Conservation (phyloP, 805 yeast species). For the Teunomyces kruisii region DNA sequence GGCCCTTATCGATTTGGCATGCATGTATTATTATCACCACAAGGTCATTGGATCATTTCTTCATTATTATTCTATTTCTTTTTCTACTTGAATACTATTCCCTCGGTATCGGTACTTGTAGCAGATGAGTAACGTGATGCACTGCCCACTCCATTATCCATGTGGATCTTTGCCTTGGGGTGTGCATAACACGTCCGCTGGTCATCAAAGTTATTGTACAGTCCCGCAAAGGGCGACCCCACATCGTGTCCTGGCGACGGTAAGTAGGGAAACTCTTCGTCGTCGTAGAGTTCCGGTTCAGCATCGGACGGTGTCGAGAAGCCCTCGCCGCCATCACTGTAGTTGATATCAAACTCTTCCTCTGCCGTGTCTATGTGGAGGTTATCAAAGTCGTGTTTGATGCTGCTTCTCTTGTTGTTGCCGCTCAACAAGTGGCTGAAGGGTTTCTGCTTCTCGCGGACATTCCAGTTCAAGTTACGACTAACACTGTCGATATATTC, state of each 20-base stretch:
- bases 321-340: constrained; percentile 22
- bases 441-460: constrained; percentile 82
- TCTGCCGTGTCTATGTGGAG: constrained; percentile 17
- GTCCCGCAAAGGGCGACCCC: not conserved
- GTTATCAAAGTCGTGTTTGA: constrained; percentile 12
- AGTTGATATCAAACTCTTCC: constrained; percentile 37
- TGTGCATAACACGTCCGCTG: constrained; percentile 41
- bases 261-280: constrained; percentile 26
- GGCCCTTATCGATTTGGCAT: not conserved
- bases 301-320: constrained; percentile 16
- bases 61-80: constrained; percentile 2
- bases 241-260: constrained; percentile 28
- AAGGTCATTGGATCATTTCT: no score
- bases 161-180: constrained; percentile 39
- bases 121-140: constrained; percentile 20
- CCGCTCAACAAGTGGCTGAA: constrained; percentile 62
- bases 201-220: constrained; percentile 36
- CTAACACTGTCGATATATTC: constrained; percentile 85
- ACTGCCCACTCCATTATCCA: constrained; percentile 24
- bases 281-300: constrained; percentile 9
- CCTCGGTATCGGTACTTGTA: constrained; percentile 7
- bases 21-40: not conserved
- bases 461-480: constrained; percentile 91
- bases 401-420: constrained; percentile 40
- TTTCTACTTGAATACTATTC: constrained; percentile 8